Base-by-base conservation (phyloP, 345 rosid genomes). In the Kernera saxatilis region DNA sequence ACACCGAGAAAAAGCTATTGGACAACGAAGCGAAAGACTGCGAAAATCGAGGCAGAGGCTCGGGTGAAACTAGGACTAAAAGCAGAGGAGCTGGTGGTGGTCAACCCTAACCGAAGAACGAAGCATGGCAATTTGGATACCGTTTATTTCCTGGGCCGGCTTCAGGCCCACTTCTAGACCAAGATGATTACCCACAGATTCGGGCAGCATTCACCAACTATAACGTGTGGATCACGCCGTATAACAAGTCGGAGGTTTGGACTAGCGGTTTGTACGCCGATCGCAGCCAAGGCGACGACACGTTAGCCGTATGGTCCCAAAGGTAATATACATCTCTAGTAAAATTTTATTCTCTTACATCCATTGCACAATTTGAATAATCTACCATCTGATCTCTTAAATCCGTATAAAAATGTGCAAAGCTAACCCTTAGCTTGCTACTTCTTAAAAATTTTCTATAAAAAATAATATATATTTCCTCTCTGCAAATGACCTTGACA, bases 151-250 rank as follows among this genome's bases (percentile, higher is more conserved):
- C 84, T 4, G 84, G 86, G 0, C 12, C 65, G 0, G 26, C 39
- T 3, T 10, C 46, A 3, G 53, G 67, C 10, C 65, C 88, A 10
- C 69, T 84, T 27, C 17, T 82, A 5, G 1, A n/a, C 0, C 51
- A 58, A 0, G 79, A 82, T 58, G 86, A 86, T 49, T 84, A 52
- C n/a, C 88, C 86, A 0, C 84, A 82, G 68, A 79, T 84, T 29
- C 69, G 92, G 1, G 84, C 61, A 0, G 82, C 80, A 2, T 87
- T 85, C 63, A 75, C 86, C 2, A 82, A 85, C 11, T 73, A 84
- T 46, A 80, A 83, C 21, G 77, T 87, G 26, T 85, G 89, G 92
- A 80, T 84, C 50, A 85, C 86, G 3, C 85, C 85, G 4, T 83
- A 87, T 33, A 85, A 87, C 27, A 82, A 61, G 71, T 79, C 86